Conservation (phyloP, 2,329 filamentous ascomycete species). For the Pseudogymnoascus destructans region DNA sequence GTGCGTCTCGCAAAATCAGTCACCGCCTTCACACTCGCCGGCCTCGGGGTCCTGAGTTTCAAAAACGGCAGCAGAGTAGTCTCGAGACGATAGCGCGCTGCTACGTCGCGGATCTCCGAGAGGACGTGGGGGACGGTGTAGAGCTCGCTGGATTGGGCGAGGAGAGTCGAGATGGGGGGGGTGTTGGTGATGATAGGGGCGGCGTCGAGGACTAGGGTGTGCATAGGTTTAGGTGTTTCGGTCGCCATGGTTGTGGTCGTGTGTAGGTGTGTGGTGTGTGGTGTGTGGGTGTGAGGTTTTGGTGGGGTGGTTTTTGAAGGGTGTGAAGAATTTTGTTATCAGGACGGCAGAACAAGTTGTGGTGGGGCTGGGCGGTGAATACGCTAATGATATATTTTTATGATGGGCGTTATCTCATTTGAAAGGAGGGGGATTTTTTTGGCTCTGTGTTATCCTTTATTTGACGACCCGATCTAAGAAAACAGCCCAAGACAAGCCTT, state of each 20-base stretch:
- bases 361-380: slow-evolving; percentile 1
- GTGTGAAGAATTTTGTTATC: slow-evolving; percentile 1
- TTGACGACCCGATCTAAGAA: not conserved
- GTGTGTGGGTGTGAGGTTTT: not conserved
- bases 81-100: slow-evolving; percentile 67
- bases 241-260: slow-evolving; percentile 19
- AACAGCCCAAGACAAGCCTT: not conserved
- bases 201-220: slow-evolving; percentile 78
- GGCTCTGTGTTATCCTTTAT: not conserved
- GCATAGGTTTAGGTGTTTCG: slow-evolving; percentile 49
- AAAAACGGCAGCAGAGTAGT: slow-evolving; percentile 78
- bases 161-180: slow-evolving; percentile 67
- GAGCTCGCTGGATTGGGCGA: slow-evolving; percentile 62
- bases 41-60: slow-evolving; percentile 58
- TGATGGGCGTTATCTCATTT: too few relatives aligned
- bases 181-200: slow-evolving; percentile 91
- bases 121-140: slow-evolving; percentile 79
- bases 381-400: not conserved
- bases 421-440: not conserved
- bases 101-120: slow-evolving; percentile 73
- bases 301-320: not conserved
- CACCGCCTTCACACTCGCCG: slow-evolving; percentile 67
- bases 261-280: not conserved
- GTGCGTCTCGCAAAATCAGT: slow-evolving; percentile 79
- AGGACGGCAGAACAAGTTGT: not conserved